Evolutionary conservation across 2,329 filamentous ascomycete species (phyloP), one percentile per base, ranked within the genome.

Genomic region (Westerdykella aurantiaca): DNA sequence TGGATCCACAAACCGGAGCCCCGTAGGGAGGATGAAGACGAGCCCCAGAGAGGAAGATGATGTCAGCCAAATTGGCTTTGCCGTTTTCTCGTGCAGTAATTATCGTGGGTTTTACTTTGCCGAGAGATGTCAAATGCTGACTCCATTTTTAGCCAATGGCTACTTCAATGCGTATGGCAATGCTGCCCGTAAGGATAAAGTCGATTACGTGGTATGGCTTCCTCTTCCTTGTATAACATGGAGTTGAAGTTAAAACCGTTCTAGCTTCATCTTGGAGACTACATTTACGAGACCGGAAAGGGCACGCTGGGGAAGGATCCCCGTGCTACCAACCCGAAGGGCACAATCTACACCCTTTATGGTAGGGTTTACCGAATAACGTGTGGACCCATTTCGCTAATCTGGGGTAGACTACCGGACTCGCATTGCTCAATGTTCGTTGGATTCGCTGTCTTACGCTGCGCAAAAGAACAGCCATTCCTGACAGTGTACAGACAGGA

Each of bases 71-170:
- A 67, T 86, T 44, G 78, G 71, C 31, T 70, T 86, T 43, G 82
- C 82, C 2, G 75, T 88, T 1, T 86, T 82, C 58, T 85, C 81
- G 2, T 86, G 83, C 69, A 76, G 72, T 53, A 86, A 86, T 63
- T 86, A 76, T 51, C 79, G 77, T 78, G 60, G 39, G 74, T 11
- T 10, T 12, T 31, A 11, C 12, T 25, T 22, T 14, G 25, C 5
- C 13, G 41, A 39, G n/a, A 43, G 5, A 23, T 17, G 16, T 22
- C 14, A 29, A 3, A 17, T 39, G 29, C 31, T 31, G 7, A n/a
- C 17, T 31, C 31, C 34, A 6, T 37, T 29, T 31, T 5, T 34
- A 67, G 63, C 66, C 1, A 67, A 67, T 48, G 69, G 70, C 6
- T 72, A 68, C 43, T 73, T 72, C 52, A 72, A 71, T 38, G 67